Evolutionary conservation across 495 filamentous ascomycete species (phyloP).

Genomic region (Entonaema liquescens): DNA sequence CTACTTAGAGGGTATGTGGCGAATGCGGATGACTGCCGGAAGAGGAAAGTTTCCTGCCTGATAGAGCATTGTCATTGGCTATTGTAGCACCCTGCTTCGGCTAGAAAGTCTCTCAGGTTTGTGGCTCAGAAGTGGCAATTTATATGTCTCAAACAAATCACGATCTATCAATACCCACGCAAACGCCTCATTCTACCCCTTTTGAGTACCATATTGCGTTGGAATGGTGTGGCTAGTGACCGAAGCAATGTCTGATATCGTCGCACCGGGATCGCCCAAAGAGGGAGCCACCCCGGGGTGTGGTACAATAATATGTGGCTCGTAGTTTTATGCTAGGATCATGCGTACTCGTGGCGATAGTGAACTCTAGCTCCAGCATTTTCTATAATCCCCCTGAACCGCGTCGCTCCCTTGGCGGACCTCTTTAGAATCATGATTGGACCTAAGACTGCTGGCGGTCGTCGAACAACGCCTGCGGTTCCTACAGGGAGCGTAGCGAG

Average conservation of each 20-base stretch:
- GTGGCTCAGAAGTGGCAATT: slow-evolving; percentile 33
- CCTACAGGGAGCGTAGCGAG: slow-evolving; percentile 28
- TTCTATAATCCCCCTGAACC: background rate
- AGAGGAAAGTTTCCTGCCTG: slow-evolving; percentile 35
- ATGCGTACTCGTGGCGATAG: slow-evolving; percentile 29
- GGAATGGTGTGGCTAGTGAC: slow-evolving; percentile 31
- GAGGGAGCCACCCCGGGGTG: slow-evolving; percentile 36
- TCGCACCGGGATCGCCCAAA: slow-evolving; percentile 28
- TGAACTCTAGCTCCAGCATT: background rate
- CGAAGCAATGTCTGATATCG: background rate
- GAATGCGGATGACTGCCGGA: slow-evolving; percentile 39
- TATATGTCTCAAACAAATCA: background rate
- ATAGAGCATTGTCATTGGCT: slow-evolving; percentile 35
- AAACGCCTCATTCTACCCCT: background rate
- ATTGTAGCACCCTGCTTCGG: background rate
- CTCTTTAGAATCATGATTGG: slow-evolving; percentile 20
- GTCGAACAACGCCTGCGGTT: slow-evolving; percentile 20
- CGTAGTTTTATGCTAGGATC: slow-evolving; percentile 11
- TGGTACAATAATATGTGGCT: slow-evolving; percentile 37
- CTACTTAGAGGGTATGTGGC: slow-evolving; percentile 14
- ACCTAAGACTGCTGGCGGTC: slow-evolving; percentile 1
- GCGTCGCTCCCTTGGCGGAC: slow-evolving; percentile 10
- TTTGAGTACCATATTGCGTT: slow-evolving; percentile 5
- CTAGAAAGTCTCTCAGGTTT: slow-evolving; percentile 18
- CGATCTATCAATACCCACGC: background rate